phyloP scores from a whole-genome alignment of 1,139 yeast species.

The Pneumocystis sp. region DNA sequence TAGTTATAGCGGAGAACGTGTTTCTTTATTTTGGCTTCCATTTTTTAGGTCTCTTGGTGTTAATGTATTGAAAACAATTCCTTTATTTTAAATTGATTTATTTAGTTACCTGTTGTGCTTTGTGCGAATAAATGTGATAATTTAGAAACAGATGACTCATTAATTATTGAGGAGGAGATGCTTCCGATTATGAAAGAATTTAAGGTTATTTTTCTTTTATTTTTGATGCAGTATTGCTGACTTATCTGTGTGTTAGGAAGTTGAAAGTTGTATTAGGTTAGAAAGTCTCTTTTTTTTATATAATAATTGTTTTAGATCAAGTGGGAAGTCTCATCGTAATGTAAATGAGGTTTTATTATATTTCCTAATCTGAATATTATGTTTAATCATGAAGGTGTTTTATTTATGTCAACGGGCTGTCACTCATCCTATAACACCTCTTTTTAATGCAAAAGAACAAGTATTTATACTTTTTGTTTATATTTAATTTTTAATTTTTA shows the following conservation, averaged over 20 bases:
- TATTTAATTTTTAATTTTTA: not conserved
- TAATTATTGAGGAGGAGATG: constrained; percentile 49
- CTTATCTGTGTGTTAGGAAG: constrained; percentile 31
- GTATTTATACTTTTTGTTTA: not conserved
- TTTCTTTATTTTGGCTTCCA: constrained; percentile 88
- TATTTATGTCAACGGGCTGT: constrained; percentile 86
- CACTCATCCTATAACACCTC: constrained; percentile 83
- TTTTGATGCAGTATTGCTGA: not conserved
- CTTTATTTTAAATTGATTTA: not conserved
- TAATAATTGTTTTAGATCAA: constrained; percentile 24
- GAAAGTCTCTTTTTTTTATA: not conserved
- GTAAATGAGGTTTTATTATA: constrained; percentile 38
- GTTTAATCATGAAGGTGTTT: constrained; percentile 34
- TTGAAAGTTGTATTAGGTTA: constrained; percentile 71
- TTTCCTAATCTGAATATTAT: constrained; percentile 20
- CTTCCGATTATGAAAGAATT: constrained; percentile 75
- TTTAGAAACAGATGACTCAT: constrained; percentile 22
- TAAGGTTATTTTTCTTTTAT: constrained; percentile 26
- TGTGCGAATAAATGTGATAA: constrained; percentile 72
- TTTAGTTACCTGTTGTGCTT: constrained; percentile 59
- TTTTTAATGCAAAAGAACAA: constrained; percentile 84
- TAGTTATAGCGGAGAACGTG: constrained; percentile 83
- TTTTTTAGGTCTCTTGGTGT: constrained; percentile 83
- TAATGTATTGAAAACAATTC: constrained; percentile 27
- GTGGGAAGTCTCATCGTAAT: constrained; percentile 65